phyloP scores from a whole-genome alignment of 1,284 basidiomycete genomes.

The Austroboletus niveus region DNA sequence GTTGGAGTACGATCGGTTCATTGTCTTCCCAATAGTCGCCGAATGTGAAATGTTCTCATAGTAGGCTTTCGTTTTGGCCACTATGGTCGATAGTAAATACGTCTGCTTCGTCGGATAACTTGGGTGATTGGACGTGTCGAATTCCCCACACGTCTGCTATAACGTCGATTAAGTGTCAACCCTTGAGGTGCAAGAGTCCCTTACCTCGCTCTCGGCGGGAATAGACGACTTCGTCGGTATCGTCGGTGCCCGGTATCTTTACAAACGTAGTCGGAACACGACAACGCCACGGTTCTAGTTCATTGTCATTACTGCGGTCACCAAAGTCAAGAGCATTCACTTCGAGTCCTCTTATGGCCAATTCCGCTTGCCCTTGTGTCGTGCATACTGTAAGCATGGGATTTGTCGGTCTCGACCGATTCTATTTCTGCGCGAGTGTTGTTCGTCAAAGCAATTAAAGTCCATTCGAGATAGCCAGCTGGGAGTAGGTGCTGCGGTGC shows the following conservation, averaged over 20 bases:
- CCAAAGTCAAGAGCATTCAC: conserved; percentile 24
- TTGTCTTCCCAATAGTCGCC: conserved; percentile 4
- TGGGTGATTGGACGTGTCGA: conserved; percentile 13
- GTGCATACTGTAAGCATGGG: conserved; percentile 30
- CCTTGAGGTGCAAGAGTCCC: background rate
- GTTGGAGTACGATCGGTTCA: no score
- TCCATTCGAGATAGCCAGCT: conserved; percentile 32
- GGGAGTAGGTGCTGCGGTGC: conserved; percentile 22
- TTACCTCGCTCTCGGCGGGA: conserved; percentile 26
- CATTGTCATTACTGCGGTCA: conserved; percentile 17
- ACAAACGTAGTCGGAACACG: conserved; percentile 26
- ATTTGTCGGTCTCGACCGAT: background rate
- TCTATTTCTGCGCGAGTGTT: conserved; percentile 5
- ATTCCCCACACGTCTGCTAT: conserved; percentile 31
- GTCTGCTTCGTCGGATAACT: conserved; percentile 13
- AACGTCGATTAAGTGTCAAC: conserved; percentile 10
- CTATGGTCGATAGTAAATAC: conserved; percentile 28
- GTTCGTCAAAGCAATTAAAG: conserved; percentile 20
- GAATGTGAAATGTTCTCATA: conserved; percentile 3
- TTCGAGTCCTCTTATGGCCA: no score
- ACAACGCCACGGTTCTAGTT: conserved; percentile 11
- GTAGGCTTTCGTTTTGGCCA: conserved; percentile 21
- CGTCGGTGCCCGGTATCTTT: conserved; percentile 8
- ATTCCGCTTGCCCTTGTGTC: conserved; percentile 4
- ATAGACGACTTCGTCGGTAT: conserved; percentile 27